These are phyloP conservation scores for Boletus speciosus DNA, from an alignment of 768 basidiomycete species.

Conservation along the genomic window DNA sequence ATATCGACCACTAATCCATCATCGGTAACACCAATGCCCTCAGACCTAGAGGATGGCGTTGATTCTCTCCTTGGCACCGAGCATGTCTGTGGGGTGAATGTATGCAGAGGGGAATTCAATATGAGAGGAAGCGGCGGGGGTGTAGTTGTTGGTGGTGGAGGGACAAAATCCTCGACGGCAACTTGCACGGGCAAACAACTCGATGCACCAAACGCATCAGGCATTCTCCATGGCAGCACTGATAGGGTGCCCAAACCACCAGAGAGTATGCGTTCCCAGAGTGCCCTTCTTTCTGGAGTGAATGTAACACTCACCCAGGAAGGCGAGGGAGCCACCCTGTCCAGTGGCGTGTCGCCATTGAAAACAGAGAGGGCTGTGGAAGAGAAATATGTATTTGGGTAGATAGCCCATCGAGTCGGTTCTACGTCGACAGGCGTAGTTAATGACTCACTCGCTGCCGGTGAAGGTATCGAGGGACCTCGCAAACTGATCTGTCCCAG, in stretches of 20 bases:
- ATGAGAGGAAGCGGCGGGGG: constrained; percentile 34
- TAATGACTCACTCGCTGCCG: not conserved
- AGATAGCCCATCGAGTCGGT: constrained; percentile 55
- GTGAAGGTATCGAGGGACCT: constrained; percentile 3
- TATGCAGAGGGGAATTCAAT: constrained; percentile 6
- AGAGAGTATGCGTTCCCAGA: constrained; percentile 40
- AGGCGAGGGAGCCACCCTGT: constrained; percentile 20
- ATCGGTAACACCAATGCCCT: not conserved
- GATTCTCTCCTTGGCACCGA: not conserved
- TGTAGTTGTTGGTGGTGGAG: constrained; percentile 31
- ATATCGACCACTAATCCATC: constrained; percentile 17
- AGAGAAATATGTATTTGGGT: constrained; percentile 58
- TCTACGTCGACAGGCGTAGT: not conserved
- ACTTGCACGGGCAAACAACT: not conserved
- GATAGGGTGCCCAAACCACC: not conserved
- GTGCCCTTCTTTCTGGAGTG: constrained; percentile 34
- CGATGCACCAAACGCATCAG: constrained; percentile 13
- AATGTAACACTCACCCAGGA: constrained; percentile 31
- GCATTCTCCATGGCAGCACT: constrained; percentile 24
- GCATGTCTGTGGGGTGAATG: not conserved
- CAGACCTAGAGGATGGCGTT: not conserved
- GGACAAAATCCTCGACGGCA: constrained; percentile 19
- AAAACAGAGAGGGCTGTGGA: constrained; percentile 53
- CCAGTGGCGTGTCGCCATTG: constrained; percentile 40
- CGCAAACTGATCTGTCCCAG: constrained; percentile 5